These are phyloP conservation scores for Prunus mongolica DNA, from an alignment of 306 rosid species.

Conservation along the genomic window DNA sequence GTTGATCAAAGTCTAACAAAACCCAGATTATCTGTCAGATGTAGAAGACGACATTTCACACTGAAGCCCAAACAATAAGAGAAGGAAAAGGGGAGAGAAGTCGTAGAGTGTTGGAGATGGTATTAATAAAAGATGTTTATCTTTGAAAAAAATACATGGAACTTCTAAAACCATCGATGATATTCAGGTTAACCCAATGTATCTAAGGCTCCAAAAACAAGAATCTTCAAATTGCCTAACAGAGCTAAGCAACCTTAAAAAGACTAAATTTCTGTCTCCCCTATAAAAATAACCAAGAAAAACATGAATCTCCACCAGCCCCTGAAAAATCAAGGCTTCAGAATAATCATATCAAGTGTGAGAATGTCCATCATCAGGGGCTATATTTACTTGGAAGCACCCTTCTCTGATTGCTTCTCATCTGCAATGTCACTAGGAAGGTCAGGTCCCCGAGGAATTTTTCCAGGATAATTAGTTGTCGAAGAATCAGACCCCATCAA, in stretches of 20 bases:
- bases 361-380: not conserved
- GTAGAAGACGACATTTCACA: no score
- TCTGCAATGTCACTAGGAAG: conserved; percentile 69
- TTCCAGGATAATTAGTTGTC: conserved; percentile 68
- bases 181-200: not conserved
- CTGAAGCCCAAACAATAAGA: no score
- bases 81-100: no score
- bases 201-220: not conserved
- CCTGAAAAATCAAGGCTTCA: not conserved
- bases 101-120: no score
- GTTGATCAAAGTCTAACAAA: no score
- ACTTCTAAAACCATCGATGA: not conserved
- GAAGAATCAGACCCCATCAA: conserved; percentile 57
- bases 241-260: conserved; percentile 2
- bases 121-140: no score
- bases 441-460: conserved; percentile 63
- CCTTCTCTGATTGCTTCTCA: conserved; percentile 41
- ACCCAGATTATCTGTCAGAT: no score
- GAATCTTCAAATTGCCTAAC: conserved; percentile 3
- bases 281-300: not conserved
- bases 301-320: not conserved
- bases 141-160: not conserved
- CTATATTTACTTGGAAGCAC: conserved; percentile 16
- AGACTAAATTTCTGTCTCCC: not conserved
- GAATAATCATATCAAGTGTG: not conserved